phyloP scores from a whole-genome alignment of 257 asterid genomes.

The Petunia axillaris region DNA sequence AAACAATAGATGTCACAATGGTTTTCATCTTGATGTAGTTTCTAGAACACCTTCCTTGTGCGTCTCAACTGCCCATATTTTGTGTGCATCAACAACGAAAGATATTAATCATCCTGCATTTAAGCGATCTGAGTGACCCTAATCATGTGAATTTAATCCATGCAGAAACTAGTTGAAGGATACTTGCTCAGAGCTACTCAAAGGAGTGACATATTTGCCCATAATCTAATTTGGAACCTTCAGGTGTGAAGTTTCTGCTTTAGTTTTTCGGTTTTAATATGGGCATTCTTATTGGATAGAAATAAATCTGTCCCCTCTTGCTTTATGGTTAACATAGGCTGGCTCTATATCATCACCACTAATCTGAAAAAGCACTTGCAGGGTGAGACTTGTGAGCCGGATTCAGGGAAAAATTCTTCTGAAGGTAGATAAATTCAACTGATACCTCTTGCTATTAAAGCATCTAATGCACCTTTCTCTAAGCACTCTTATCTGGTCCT shows the following conservation, averaged over 20 bases:
- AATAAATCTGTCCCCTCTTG: constrained; percentile 16
- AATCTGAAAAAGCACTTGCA: constrained; percentile 42
- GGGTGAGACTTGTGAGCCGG: constrained; percentile 87
- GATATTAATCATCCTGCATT: constrained; percentile 15
- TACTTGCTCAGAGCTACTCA: constrained; percentile 98
- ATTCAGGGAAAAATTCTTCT: constrained; percentile 70
- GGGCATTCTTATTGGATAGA: not conserved
- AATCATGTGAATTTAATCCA: constrained; percentile 23
- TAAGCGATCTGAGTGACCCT: constrained; percentile 27
- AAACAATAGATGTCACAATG: not conserved
- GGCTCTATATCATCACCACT: constrained; percentile 30
- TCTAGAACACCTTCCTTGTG: not conserved
- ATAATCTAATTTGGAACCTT: constrained; percentile 96
- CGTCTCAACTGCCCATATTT: not conserved
- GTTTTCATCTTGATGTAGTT: constrained; percentile 1
- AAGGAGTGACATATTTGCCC: constrained; percentile 94
- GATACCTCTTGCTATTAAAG: constrained; percentile 16
- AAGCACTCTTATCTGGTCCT: constrained; percentile 16
- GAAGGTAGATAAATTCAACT: constrained; percentile 52
- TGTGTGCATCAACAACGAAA: not conserved
- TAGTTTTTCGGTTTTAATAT: not conserved
- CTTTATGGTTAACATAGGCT: constrained; percentile 29
- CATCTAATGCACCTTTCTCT: constrained; percentile 17
- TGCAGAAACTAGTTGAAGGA: constrained; percentile 96
- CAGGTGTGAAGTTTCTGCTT: constrained; percentile 56